Evolutionary conservation across 768 basidiomycete species (phyloP), one percentile per base, ranked within the genome.

Genomic region (Trametes coccinea): DNA sequence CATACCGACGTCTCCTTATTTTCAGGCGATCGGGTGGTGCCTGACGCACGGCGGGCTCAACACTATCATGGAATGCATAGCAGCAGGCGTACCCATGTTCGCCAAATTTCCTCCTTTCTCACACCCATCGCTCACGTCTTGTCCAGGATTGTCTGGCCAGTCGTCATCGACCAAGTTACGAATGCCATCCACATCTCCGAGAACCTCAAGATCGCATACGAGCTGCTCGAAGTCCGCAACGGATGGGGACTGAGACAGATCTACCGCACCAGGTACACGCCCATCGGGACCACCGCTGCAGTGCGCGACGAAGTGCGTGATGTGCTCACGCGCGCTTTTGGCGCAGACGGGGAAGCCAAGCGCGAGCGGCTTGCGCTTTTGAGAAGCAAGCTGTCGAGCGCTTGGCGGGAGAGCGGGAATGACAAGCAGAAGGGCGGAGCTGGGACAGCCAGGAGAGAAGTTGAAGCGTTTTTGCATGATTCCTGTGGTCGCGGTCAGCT

Each of bases 271-370:
- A 66, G 63, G 3, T 46, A 56, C 16, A 63, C 59, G 53, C 67
- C 61, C 9, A 56, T 63, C 14, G 70, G 69, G 3, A 69, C 71
- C 1, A 7, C 67, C n/a, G 69, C 70, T 14, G 68, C 72, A 2
- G 48, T 71, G 14, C 46, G 59, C 22, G 50, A 16, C 2, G 72
- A 73, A 55, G 37, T 59, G 10, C 49, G 40, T 7, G 59, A 53
- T 10, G 60, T 71, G 13, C 63, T 73, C 33, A 27, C 37, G 3
- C 55, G 61, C 50, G 67, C 70, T 6, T 63, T 67, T 17, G 68
- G 71, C 0, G 61, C 64, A 39, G 72, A 71, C 17, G 72, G 72
- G 4, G 49, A 39, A 49, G 53, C 43, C 49, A 73, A 72, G 64
- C 60, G 70, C 13, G 61, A 44, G 34, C 69, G 70, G 31, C 22